Conservation (phyloP, 2,329 filamentous ascomycete genomes). For the Fusarium pseudoanthophilum region DNA sequence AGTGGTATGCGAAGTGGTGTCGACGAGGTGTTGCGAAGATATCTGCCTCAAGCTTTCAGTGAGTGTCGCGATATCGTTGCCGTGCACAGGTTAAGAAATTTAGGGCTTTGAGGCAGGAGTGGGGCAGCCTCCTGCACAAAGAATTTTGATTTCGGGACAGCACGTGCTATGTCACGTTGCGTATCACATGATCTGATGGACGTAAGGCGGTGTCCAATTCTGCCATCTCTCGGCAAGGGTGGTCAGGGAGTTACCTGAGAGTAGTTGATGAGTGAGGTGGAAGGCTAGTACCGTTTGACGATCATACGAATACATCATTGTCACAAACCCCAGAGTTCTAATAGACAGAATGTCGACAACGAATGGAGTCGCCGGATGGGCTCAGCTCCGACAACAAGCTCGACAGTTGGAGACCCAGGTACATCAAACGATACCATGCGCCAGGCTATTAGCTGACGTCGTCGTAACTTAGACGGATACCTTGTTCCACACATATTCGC, state of each 20-base stretch:
- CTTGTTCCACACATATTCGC: slow-evolving; percentile 86
- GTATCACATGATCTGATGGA: neutral
- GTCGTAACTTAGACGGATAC: slow-evolving; percentile 75
- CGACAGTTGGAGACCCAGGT: slow-evolving; percentile 91
- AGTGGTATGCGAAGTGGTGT: slow-evolving; percentile 55
- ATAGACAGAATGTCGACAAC: slow-evolving; percentile 60
- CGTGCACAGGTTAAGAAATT: slow-evolving; percentile 52
- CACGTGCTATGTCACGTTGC: slow-evolving; percentile 48
- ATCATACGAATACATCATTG: slow-evolving; percentile 26
- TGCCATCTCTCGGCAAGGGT: slow-evolving; percentile 41
- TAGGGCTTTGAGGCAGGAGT: slow-evolving; percentile 47
- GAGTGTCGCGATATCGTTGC: slow-evolving; percentile 52
- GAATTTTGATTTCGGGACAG: slow-evolving; percentile 43
- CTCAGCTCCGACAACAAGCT: slow-evolving; percentile 92
- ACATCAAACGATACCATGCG: slow-evolving; percentile 44
- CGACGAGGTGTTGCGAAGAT: slow-evolving; percentile 50
- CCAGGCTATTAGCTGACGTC: slow-evolving; percentile 35
- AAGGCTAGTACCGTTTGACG: slow-evolving; percentile 20
- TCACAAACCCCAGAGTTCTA: neutral
- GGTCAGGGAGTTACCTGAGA: slow-evolving; percentile 37
- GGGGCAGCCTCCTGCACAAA: slow-evolving; percentile 32
- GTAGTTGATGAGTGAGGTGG: slow-evolving; percentile 27
- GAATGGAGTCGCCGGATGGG: slow-evolving; percentile 77
- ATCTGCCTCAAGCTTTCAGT: slow-evolving; percentile 51
- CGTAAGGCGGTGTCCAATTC: slow-evolving; percentile 45